phyloP scores from a whole-genome alignment of 1,284 basidiomycete species.

The Vanrija sp. region DNA sequence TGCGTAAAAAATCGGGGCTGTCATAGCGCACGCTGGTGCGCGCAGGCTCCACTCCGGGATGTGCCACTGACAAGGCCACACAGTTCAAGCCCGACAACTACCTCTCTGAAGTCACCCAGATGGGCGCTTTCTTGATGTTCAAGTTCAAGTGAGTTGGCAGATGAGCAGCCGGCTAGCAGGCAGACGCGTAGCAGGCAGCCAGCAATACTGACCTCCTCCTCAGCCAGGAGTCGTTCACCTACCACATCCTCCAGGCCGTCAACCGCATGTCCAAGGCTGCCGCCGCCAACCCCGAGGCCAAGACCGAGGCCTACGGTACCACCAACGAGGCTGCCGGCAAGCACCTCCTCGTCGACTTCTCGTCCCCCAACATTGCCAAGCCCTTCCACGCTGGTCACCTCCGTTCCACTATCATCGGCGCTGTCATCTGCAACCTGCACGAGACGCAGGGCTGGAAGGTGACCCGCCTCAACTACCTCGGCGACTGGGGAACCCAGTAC shows the following conservation, averaged over 20 bases:
- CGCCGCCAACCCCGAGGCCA: slow-evolving; percentile 29
- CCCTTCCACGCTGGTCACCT: slow-evolving; percentile 98
- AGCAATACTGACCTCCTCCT: background rate
- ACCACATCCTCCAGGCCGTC: slow-evolving; percentile 76
- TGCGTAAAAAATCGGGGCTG: slow-evolving; percentile 50
- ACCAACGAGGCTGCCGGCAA: slow-evolving; percentile 75
- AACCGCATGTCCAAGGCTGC: slow-evolving; percentile 59
- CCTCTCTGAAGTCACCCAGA: slow-evolving; percentile 57
- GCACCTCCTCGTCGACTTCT: slow-evolving; percentile 67
- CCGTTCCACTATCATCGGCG: slow-evolving; percentile 95
- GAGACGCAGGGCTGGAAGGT: slow-evolving; percentile 92
- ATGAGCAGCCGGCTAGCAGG: too few relatives aligned
- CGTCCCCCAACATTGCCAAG: slow-evolving; percentile 97
- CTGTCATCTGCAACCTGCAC: slow-evolving; percentile 88
- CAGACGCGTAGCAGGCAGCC: too few relatives aligned
- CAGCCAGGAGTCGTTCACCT: slow-evolving; percentile 60
- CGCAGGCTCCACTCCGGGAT: background rate
- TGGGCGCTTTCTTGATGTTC: slow-evolving; percentile 81
- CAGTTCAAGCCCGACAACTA: slow-evolving; percentile 52
- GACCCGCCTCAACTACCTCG: slow-evolving; percentile 85
- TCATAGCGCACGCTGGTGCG: background rate
- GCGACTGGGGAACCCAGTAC: slow-evolving; percentile 91
- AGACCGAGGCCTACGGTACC: slow-evolving; percentile 64
- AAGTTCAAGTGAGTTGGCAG: slow-evolving; percentile 56
- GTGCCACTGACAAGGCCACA: slow-evolving; percentile 53